phyloP scores from a whole-genome alignment of 2,329 filamentous ascomycete species.

The Cryphonectria carpinicola region DNA sequence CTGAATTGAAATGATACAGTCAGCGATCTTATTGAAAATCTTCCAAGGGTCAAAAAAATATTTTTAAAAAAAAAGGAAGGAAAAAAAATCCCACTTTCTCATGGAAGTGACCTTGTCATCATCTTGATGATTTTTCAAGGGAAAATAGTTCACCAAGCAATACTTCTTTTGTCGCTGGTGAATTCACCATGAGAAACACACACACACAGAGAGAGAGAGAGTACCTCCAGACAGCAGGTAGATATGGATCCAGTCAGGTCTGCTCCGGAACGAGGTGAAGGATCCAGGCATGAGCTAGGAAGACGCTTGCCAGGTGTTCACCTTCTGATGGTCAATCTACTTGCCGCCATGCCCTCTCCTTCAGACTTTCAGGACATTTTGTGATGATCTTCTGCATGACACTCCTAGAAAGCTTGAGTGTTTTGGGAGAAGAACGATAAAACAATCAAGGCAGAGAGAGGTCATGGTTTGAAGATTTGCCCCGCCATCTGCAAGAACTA shows the following conservation, averaged over 20 bases:
- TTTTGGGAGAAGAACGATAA: neutral
- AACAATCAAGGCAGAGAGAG: neutral
- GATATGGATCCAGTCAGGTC: neutral
- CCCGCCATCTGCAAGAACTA: neutral
- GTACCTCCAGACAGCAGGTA: neutral
- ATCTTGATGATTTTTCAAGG: too few species aligned
- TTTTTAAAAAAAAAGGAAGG: too few species aligned
- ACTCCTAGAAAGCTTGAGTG: neutral
- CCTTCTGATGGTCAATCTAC: neutral
- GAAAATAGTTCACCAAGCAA: too few species aligned
- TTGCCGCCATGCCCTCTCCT: neutral
- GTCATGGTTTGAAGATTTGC: neutral
- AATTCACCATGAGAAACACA: neutral
- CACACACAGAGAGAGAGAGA: too few species aligned
- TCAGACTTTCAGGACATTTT: neutral
- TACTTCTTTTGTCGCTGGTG: neutral
- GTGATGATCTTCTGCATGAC: neutral
- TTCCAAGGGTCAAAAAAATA: neutral
- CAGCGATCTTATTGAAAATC: neutral
- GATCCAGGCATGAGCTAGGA: neutral
- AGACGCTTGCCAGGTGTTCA: conserved; percentile 1
- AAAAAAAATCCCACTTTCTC: neutral
- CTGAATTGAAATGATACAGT: neutral
- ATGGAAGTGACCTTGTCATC: too few species aligned
- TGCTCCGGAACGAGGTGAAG: neutral